Percentiles rank a stretch among this genome's conserved stretches.
Evolutionary conservation across 139 green algal genomes (phyloP).

Genomic region (Chlorella sp.): DNA sequence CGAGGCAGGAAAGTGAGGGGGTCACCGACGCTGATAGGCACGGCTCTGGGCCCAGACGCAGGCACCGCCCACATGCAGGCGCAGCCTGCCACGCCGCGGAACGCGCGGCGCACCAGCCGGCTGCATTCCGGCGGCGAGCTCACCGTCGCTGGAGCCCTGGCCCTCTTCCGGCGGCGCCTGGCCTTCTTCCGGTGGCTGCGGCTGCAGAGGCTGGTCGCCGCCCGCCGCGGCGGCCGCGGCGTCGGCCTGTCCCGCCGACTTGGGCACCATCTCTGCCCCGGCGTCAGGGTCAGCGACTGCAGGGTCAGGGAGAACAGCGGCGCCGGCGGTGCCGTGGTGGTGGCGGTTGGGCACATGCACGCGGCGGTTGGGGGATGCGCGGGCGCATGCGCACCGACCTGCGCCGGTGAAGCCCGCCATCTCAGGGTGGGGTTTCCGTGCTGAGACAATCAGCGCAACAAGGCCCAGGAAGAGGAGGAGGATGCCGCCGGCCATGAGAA

Average conservation of each 20-base stretch:
- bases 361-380: not conserved
- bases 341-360: not conserved
- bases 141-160: too few relatives aligned
- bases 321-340: not conserved
- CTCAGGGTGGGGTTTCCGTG: conserved; percentile 3
- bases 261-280: not conserved
- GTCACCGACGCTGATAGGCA: too few relatives aligned
- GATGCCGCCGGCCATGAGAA: not conserved
- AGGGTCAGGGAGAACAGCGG: not conserved
- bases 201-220: too few relatives aligned
- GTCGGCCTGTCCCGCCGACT: not conserved
- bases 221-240: not conserved
- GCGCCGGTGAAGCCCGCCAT: conserved; percentile 1
- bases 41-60: too few relatives aligned
- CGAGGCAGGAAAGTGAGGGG: too few relatives aligned
- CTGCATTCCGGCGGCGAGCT: too few relatives aligned
- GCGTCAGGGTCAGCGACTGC: conserved; percentile 19
- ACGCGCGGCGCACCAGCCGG: too few relatives aligned
- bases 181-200: too few relatives aligned
- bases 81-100: too few relatives aligned
- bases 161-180: too few relatives aligned
- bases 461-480: conserved; percentile 12
- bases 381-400: not conserved
- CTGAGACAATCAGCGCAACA: conserved; percentile 11
- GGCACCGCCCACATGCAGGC: too few relatives aligned